Conservation (phyloP, 106 monocot genomes). For the Chionographis japonica region DNA sequence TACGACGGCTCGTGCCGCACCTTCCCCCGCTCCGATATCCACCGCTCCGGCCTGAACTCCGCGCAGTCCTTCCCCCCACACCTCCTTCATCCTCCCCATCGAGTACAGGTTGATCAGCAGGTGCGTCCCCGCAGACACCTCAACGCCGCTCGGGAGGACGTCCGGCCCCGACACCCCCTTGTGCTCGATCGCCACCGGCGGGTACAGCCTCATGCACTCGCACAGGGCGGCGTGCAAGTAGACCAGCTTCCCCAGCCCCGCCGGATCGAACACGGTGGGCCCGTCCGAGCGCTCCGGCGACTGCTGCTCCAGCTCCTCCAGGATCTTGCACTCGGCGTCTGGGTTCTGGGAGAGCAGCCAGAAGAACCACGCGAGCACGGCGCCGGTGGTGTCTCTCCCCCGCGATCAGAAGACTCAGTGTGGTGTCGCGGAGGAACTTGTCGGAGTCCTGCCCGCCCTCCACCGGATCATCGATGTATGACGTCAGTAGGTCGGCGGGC, state of each 20-base stretch:
- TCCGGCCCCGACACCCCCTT: slow-evolving; percentile 22
- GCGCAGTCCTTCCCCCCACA: slow-evolving; percentile 38
- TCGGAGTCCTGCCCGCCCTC: background rate
- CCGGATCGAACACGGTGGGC: background rate
- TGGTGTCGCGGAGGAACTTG: slow-evolving; percentile 24
- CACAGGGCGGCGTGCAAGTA: slow-evolving; percentile 31
- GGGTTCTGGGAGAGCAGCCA: slow-evolving; percentile 20
- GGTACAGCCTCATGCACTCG: slow-evolving; percentile 26
- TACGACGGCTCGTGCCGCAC: slow-evolving; percentile 24
- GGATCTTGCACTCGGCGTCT: slow-evolving; percentile 7
- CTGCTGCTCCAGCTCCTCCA: slow-evolving; percentile 8
- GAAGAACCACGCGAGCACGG: slow-evolving; percentile 30
- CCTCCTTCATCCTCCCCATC: slow-evolving; percentile 15
- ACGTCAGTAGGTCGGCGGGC: no score
- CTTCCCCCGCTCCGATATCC: slow-evolving; percentile 17
- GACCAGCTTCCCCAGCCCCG: slow-evolving; percentile 6
- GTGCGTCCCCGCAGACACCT: slow-evolving; percentile 2
- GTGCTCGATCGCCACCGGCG: slow-evolving; percentile 24
- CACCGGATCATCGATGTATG: no score
- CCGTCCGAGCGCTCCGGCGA: no score
- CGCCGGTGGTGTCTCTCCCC: slow-evolving; percentile 16
- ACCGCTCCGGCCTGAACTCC: slow-evolving; percentile 23
- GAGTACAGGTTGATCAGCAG: slow-evolving; percentile 12
- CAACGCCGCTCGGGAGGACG: slow-evolving; percentile 17
- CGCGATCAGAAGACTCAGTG: slow-evolving; percentile 13